Evolutionary conservation across 2,329 filamentous ascomycete species (phyloP).

Genomic region (Ceratocystis destructans): DNA sequence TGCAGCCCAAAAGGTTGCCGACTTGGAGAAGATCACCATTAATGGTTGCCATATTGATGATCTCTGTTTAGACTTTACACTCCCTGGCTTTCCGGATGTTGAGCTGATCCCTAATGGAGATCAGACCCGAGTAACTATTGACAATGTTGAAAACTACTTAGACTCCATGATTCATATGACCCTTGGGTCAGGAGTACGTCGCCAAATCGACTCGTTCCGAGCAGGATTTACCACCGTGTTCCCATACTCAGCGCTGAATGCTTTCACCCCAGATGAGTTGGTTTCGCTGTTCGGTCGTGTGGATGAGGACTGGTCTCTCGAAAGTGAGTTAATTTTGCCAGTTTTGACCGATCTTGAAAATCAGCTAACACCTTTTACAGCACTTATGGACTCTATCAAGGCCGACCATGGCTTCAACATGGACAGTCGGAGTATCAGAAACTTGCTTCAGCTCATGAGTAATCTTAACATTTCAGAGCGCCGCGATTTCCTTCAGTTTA

Average conservation of each 20-base stretch:
- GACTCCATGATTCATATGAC: conserved; percentile 87
- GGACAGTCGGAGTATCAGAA: conserved; percentile 90
- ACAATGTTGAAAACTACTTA: conserved; percentile 82
- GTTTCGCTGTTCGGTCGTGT: conserved; percentile 87
- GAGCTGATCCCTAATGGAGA: conserved; percentile 66
- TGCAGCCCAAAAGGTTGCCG: conserved; percentile 54
- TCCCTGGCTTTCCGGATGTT: conserved; percentile 80
- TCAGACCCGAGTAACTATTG: conserved; percentile 64
- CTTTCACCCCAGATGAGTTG: conserved; percentile 89
- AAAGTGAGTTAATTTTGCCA: conserved; percentile 51
- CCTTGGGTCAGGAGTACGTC: conserved; percentile 71
- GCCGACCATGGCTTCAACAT: conserved; percentile 98
- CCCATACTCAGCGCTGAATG: conserved; percentile 78
- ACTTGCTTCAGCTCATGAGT: conserved; percentile 88
- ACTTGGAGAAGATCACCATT: conserved; percentile 55
- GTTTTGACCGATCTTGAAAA: neutral
- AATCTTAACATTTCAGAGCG: conserved; percentile 61
- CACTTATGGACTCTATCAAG: conserved; percentile 95
- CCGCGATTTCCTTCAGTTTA: conserved; percentile 92
- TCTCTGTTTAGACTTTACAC: conserved; percentile 80
- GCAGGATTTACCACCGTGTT: conserved; percentile 90
- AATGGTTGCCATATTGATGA: conserved; percentile 73
- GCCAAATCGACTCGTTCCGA: conserved; percentile 83
- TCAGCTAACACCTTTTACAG: conserved; percentile 32
- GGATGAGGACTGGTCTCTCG: conserved; percentile 93